A percentile compares a stretch with the other conserved stretches of the same genome.
Conservation (phyloP, 2,329 filamentous ascomycete species). For the Knufia petricola region DNA sequence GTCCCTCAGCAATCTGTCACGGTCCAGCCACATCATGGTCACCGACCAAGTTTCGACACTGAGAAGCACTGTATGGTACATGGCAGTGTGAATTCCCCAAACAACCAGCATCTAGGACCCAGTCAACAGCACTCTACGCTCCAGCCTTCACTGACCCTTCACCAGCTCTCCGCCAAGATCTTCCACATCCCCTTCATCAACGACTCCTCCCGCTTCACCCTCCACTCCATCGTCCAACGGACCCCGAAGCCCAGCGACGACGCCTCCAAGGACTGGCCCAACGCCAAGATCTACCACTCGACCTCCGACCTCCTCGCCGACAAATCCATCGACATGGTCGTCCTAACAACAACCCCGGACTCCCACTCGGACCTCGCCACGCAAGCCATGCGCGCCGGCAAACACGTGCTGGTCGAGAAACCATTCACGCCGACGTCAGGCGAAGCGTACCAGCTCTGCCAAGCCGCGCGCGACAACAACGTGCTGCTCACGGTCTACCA, state of each 20-base stretch:
- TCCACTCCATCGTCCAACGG: constrained; percentile 69
- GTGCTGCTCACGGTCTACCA: constrained; percentile 60
- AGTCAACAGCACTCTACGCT: too few species aligned
- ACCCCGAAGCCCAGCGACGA: constrained; percentile 55
- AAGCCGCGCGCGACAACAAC: constrained; percentile 42
- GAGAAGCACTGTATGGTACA: too few species aligned
- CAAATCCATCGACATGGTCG: constrained; percentile 55
- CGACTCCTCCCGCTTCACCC: constrained; percentile 52
- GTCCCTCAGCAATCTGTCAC: too few species aligned
- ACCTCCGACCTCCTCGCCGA: constrained; percentile 57
- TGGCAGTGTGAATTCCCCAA: too few species aligned
- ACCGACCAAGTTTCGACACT: too few species aligned
- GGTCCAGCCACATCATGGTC: too few species aligned
- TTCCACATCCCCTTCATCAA: constrained; percentile 76
- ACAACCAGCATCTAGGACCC: too few species aligned
- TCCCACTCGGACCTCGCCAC: constrained; percentile 60
- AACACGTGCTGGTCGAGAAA: constrained; percentile 61
- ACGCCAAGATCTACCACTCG: constrained; percentile 54
- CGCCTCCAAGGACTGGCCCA: constrained; percentile 58
- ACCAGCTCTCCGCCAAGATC: constrained; percentile 62
- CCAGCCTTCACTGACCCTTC: too few species aligned
- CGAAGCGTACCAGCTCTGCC: constrained; percentile 56
- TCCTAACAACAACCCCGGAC: constrained; percentile 62
- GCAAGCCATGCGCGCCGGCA: constrained; percentile 48
- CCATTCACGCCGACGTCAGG: constrained; percentile 65